Percentiles rank a stretch among this genome's conserved stretches.
phyloP scores from a whole-genome alignment of 805 yeast species.

The Wickerhamomyces bovis region DNA sequence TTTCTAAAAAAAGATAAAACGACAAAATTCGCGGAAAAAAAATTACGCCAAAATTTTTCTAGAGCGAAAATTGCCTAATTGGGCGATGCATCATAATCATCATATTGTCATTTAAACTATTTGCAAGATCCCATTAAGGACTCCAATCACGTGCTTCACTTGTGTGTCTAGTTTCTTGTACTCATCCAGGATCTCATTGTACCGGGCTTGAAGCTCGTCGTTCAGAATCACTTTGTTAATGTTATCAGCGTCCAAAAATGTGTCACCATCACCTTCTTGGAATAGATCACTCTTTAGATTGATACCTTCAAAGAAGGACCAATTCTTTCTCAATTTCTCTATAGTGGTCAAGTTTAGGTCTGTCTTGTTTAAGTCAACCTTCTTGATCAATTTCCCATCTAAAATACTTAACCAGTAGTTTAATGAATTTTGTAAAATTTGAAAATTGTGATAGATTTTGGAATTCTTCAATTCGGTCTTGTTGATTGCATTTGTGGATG shows the following conservation, averaged over 20 bases:
- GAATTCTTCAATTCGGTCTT: constrained; percentile 19
- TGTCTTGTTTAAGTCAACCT: constrained; percentile 20
- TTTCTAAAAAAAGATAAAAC: neutral
- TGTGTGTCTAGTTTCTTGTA: constrained; percentile 2
- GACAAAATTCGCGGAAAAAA: neutral
- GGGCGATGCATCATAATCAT: neutral
- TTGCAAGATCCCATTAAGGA: constrained; percentile 4
- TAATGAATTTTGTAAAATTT: constrained; percentile 32
- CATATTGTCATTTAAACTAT: neutral
- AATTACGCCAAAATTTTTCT: too few relatives aligned
- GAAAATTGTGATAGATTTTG: constrained; percentile 28
- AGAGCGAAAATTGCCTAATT: neutral
- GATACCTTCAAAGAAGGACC: constrained; percentile 36
- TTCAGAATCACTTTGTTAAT: constrained; percentile 17
- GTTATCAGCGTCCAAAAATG: constrained; percentile 4
- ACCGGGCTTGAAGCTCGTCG: constrained; percentile 13
- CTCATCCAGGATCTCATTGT: constrained; percentile 8
- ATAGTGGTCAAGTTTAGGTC: constrained; percentile 23
- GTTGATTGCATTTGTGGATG: constrained; percentile 10
- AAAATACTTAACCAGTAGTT: constrained; percentile 27
- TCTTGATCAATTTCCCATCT: constrained; percentile 10
- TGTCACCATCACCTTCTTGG: constrained; percentile 1
- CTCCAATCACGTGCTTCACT: constrained; percentile 2
- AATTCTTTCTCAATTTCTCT: constrained; percentile 29
- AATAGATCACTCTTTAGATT: constrained; percentile 18